Conservation (phyloP, 192 early-diverging fungal genomes). For the Rhizophagus clarus region DNA sequence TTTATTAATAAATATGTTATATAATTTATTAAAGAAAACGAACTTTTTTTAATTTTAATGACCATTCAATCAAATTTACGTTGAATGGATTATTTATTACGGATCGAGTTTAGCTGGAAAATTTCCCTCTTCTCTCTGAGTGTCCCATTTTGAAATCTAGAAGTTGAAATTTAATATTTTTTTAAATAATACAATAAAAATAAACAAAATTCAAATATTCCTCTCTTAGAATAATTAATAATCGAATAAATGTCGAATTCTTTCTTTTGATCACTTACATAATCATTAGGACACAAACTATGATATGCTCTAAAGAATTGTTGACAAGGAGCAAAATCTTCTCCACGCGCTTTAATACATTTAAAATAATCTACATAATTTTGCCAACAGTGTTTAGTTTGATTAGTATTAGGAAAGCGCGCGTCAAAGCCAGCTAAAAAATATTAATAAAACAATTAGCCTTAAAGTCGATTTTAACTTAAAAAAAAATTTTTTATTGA, state of each 20-base stretch:
- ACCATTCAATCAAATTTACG: background rate
- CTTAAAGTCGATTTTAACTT: no score
- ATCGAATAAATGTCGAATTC: background rate
- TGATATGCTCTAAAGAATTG: slow-evolving; percentile 85
- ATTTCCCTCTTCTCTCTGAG: slow-evolving; percentile 48
- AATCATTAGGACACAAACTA: slow-evolving; percentile 88
- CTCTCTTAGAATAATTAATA: background rate
- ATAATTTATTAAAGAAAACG: no score
- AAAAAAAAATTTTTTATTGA: no score
- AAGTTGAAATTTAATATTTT: no score
- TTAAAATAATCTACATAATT: slow-evolving; percentile 95
- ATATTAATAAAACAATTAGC: background rate
- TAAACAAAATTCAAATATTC: background rate
- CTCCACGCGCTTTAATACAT: slow-evolving; percentile 93
- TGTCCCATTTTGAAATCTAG: slow-evolving; percentile 53
- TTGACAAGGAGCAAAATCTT: slow-evolving; percentile 92
- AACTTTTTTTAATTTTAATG: no score
- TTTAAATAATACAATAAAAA: background rate
- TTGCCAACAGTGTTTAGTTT: slow-evolving; percentile 99
- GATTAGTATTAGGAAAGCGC: slow-evolving; percentile 98
- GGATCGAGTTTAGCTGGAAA: slow-evolving; percentile 50
- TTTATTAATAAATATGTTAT: no score
- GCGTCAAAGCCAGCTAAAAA: slow-evolving; percentile 60
- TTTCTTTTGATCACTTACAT: slow-evolving; percentile 65
- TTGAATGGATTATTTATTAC: background rate